Base-by-base conservation (phyloP, 164 flowering plant genomes). In the Piper betle region DNA sequence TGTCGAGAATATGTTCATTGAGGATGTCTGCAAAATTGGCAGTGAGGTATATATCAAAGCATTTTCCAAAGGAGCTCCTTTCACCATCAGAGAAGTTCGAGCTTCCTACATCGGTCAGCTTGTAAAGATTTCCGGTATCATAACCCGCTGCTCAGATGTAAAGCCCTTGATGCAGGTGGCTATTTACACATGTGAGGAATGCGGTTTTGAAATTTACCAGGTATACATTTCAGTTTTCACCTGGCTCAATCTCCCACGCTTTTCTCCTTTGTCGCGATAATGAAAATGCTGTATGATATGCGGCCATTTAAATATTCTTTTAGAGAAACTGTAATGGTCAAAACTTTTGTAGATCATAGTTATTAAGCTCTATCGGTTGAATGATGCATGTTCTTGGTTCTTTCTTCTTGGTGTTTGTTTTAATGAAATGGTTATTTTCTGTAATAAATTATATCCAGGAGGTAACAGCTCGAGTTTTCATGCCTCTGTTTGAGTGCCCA, bases 191-290 rank as follows among this genome's bases (percentile, higher is more conserved):
- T 94, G 99, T 65, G 99, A 94, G 74, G 96, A 88, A 33, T 94
- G 99, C 67, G 97, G 99, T 53, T 87, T 87, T 77, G 99, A 94
- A 75, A 91, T 94, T 62, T 94, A 94, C 77, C 97, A 91, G 99
- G 99, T 91, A 69, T 39, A 46, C 40, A 5, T 58, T 38, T 40
- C 48, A 38, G 12, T 33, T 25, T 58, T 58, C 37, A 39, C 6
- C 25, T 25, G 17, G 41, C 0, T 58, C 37, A 17, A 19, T 39
- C 33, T 19, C 33, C 4, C 11, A 52, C 18, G 3, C 4, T 48
- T 18, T 25, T 46, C n/a, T 46, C 17, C 16, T 58, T 57, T 37
- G 10, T 33, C 33, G 0, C 20, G 37, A 7, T 13, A 1, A 18
- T 58, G 15, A 39, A n/a, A 16, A 2, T 58, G 39, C 33, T 55